Evolutionary conservation across 495 filamentous ascomycete genomes (phyloP).

Genomic region (Haplographium delicatum): DNA sequence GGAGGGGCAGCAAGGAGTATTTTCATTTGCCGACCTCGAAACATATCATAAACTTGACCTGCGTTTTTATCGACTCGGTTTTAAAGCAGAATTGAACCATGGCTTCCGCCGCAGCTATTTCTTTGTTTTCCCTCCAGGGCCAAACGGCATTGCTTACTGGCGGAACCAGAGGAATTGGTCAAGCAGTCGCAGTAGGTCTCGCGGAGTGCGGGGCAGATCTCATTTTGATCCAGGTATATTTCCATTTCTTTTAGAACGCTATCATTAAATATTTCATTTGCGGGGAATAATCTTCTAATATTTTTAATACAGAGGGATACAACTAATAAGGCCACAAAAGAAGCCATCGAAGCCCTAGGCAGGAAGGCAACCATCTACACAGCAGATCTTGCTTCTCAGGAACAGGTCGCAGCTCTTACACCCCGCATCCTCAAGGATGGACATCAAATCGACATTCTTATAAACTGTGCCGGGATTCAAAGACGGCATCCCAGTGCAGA

Average conservation of each 20-base stretch:
- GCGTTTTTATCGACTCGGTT: too few relatives aligned
- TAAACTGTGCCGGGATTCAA: conserved; percentile 87
- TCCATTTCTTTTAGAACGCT: background rate
- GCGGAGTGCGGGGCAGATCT: conserved; percentile 84
- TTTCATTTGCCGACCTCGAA: too few relatives aligned
- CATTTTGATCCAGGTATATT: conserved; percentile 58
- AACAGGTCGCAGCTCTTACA: conserved; percentile 54
- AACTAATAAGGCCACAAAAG: conserved; percentile 56
- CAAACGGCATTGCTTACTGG: conserved; percentile 84
- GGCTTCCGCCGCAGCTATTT: conserved; percentile 10
- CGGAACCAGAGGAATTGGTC: conserved; percentile 82
- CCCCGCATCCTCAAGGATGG: conserved; percentile 56
- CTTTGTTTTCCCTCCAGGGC: conserved; percentile 51
- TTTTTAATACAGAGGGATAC: too few relatives aligned
- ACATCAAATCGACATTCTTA: conserved; percentile 59
- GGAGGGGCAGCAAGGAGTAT: conserved; percentile 9
- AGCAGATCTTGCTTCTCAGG: conserved; percentile 62
- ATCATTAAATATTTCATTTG: too few relatives aligned
- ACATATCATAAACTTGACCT: too few relatives aligned
- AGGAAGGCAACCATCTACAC: conserved; percentile 65
- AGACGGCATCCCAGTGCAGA: conserved; percentile 66
- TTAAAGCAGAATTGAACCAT: conserved; percentile 4
- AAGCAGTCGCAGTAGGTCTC: conserved; percentile 73
- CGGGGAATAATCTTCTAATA: too few relatives aligned
- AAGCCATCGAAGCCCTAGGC: conserved; percentile 56